Conservation (phyloP, 2,329 filamentous ascomycete species). For the Ophiosphaerella narmari region DNA sequence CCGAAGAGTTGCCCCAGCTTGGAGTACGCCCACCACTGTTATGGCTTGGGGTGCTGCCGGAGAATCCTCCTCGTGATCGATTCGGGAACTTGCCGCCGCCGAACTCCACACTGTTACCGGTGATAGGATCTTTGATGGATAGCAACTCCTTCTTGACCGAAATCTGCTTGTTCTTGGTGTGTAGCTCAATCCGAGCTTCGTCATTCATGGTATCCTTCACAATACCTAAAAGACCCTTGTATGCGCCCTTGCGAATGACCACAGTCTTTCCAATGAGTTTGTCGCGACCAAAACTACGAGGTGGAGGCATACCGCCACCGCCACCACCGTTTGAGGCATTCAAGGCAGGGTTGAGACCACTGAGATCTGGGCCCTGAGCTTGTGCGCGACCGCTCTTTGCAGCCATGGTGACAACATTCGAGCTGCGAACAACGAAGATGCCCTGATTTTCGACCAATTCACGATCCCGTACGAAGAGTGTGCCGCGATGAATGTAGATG, state of each 20-base stretch:
- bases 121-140: conserved; percentile 80
- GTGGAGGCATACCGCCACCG: conserved; percentile 66
- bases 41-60: conserved; percentile 42
- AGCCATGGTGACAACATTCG: conserved; percentile 87
- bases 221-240: conserved; percentile 92
- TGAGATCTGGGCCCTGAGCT: conserved; percentile 75
- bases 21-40: conserved; percentile 44
- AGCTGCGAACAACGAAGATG: conserved; percentile 84
- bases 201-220: conserved; percentile 92
- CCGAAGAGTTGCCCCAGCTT: conserved; percentile 35
- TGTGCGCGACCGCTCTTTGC: conserved; percentile 86
- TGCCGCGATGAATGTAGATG: conserved; percentile 91
- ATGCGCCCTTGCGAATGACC: conserved; percentile 80
- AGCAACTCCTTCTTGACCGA: conserved; percentile 81
- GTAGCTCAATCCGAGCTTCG: conserved; percentile 86
- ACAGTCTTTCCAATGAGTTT: conserved; percentile 89
- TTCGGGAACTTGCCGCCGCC: conserved; percentile 47
- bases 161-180: conserved; percentile 91
- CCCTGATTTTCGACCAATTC: conserved; percentile 84
- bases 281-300: conserved; percentile 76
- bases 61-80: conserved; percentile 46
- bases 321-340: conserved; percentile 61
- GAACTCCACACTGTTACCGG: conserved; percentile 77
- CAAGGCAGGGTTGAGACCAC: conserved; percentile 84
- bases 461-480: conserved; percentile 85